These are phyloP conservation scores for Pachysandra terminalis DNA, from an alignment of 164 flowering plant genomes.

Conservation along the genomic window DNA sequence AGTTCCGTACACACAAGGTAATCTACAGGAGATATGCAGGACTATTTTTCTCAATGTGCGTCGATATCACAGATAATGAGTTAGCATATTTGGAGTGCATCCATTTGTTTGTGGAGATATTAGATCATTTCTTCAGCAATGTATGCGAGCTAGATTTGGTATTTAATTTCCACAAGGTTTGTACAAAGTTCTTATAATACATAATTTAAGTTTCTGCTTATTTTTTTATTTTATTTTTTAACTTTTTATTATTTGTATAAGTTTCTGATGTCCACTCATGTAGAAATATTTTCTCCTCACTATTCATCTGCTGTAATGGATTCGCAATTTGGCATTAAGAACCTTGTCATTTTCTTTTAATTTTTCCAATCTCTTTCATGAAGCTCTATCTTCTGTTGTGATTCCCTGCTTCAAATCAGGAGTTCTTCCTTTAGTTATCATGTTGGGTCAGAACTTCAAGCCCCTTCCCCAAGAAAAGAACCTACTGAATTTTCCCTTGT, in stretches of 20 bases:
- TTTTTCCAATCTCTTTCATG: not conserved
- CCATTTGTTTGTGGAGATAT: slow-evolving; percentile 96
- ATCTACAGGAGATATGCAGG: slow-evolving; percentile 99
- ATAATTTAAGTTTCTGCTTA: no score
- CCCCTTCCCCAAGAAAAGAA: no score
- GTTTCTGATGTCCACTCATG: not conserved
- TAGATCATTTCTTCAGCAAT: slow-evolving; percentile 99
- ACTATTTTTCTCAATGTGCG: slow-evolving; percentile 90
- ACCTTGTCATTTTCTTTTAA: not conserved
- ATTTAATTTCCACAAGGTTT: slow-evolving; percentile 96
- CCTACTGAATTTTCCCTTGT: no score
- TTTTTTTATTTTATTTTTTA: not conserved
- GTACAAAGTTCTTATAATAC: slow-evolving; percentile 11
- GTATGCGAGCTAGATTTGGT: slow-evolving; percentile 99
- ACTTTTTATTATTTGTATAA: not conserved
- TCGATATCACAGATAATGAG: slow-evolving; percentile 97
- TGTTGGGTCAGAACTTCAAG: no score
- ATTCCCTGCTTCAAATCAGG: not conserved
- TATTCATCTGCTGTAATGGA: no score
- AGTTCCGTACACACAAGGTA: slow-evolving; percentile 97
- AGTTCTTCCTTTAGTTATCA: not conserved
- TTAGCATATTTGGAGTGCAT: slow-evolving; percentile 94
- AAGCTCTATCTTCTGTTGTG: not conserved
- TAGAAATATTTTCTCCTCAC: no score
- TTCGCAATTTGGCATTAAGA: not conserved